Evolutionary conservation across 139 green algal species (phyloP).

Genomic region (Chlorella vulgaris): DNA sequence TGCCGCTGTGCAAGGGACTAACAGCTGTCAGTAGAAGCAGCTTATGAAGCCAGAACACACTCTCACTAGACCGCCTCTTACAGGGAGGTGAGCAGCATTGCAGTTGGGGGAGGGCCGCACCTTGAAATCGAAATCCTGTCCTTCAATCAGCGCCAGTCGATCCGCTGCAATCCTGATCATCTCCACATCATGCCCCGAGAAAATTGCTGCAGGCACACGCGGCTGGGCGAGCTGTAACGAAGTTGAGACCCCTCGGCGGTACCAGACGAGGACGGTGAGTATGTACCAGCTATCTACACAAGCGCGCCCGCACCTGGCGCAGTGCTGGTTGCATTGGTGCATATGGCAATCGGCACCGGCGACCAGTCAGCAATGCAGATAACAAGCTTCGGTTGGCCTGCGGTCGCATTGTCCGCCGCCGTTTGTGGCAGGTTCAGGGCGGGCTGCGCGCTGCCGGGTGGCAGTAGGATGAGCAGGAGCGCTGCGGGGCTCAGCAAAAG

Average conservation of each 20-base stretch:
- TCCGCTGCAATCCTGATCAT: background rate
- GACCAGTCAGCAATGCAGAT: background rate
- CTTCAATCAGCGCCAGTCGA: background rate
- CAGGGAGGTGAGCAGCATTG: background rate
- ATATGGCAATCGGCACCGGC: background rate
- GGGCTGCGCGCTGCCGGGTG: too few species aligned
- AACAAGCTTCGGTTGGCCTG: background rate
- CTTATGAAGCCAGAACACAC: too few species aligned
- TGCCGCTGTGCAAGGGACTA: too few species aligned
- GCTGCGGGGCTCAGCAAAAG: too few species aligned
- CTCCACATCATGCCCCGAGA: conserved; percentile 3
- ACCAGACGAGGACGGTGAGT: background rate
- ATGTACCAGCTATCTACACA: background rate
- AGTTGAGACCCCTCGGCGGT: too few species aligned
- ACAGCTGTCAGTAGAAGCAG: too few species aligned
- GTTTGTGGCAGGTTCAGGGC: background rate
- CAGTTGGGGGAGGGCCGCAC: background rate
- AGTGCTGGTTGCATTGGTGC: background rate
- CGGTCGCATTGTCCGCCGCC: background rate
- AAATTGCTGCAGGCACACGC: conserved; percentile 5
- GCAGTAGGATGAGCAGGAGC: too few species aligned
- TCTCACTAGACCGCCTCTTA: background rate
- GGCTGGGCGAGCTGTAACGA: too few species aligned
- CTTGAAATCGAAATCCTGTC: background rate
- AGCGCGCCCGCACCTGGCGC: background rate